Percentiles rank a stretch among this genome's conserved stretches.
These are phyloP conservation scores for Rhynchospora breviuscula DNA, from an alignment of 176 grass and related monocot species.

Conservation along the genomic window DNA sequence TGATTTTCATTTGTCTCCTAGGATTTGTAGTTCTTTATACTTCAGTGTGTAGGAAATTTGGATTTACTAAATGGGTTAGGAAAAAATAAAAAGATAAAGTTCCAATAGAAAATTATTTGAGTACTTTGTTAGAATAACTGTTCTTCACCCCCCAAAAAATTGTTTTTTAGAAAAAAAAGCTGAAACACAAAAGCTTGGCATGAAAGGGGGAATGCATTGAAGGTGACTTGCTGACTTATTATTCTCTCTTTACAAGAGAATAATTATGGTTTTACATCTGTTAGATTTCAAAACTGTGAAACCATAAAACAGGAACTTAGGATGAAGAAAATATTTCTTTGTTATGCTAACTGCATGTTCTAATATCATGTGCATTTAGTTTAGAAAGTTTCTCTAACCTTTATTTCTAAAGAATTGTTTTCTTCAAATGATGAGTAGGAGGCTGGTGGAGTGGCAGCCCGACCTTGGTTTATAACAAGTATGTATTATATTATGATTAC, in stretches of 20 bases:
- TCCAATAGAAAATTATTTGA: slow-evolving; percentile 1
- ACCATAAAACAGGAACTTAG: neutral
- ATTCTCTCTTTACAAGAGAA: neutral
- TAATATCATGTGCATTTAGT: slow-evolving; percentile 1
- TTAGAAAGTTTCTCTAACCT: slow-evolving; percentile 7
- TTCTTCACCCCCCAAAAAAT: neutral
- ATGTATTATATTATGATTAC: slow-evolving; percentile 29
- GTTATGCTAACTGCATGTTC: neutral
- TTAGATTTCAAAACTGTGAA: neutral
- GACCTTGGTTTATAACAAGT: slow-evolving; percentile 72
- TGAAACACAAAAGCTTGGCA: neutral
- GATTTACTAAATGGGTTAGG: neutral
- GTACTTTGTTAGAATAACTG: neutral
- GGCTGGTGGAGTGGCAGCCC: slow-evolving; percentile 99
- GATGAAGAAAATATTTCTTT: neutral
- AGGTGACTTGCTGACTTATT: neutral
- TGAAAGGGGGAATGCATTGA: neutral
- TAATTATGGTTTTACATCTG: neutral
- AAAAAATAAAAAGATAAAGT: neutral
- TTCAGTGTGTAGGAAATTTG: neutral
- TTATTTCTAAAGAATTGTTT: neutral
- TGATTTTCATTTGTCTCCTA: neutral
- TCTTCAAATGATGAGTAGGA: slow-evolving; percentile 41
- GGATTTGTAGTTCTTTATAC: neutral
- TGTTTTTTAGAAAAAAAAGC: neutral